Conservation (phyloP, 108 stramenopile genomes). For the Nitzschia inconspicua region DNA sequence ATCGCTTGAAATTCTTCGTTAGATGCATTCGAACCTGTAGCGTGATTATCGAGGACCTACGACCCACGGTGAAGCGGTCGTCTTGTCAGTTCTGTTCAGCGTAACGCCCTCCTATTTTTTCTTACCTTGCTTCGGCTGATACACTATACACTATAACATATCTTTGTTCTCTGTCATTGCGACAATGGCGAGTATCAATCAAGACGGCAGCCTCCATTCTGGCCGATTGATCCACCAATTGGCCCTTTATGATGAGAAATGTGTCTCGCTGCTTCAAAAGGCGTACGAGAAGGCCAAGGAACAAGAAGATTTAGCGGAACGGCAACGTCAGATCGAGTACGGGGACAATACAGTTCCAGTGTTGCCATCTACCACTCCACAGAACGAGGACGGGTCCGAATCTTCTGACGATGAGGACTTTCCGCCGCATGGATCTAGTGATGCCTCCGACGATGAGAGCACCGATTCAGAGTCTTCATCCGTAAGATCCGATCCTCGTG, state of each 20-base stretch:
- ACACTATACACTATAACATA: too few relatives aligned
- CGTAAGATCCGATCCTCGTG: too few relatives aligned
- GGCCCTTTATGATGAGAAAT: conserved; percentile 3
- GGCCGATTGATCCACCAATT: not conserved
- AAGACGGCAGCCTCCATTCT: not conserved
- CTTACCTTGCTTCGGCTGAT: too few relatives aligned
- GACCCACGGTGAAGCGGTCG: too few relatives aligned
- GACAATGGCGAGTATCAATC: too few relatives aligned
- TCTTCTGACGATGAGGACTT: conserved; percentile 5
- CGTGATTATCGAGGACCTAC: too few relatives aligned
- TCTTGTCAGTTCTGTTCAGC: too few relatives aligned
- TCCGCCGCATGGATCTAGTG: conserved; percentile 1
- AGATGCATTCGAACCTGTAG: too few relatives aligned
- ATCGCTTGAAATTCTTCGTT: too few relatives aligned
- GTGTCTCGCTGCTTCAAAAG: not conserved
- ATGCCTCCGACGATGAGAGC: conserved; percentile 8
- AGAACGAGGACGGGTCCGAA: not conserved
- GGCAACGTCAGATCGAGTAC: not conserved
- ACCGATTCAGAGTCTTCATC: not conserved
- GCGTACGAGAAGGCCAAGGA: conserved; percentile 2
- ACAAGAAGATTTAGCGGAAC: not conserved
- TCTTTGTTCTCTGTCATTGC: too few relatives aligned
- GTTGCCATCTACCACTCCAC: not conserved
- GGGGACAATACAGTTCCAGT: conserved; percentile 8
- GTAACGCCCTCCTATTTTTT: too few relatives aligned